Base-by-base conservation (phyloP, 352 stramenopile species). In the Pythium folliculosum region DNA sequence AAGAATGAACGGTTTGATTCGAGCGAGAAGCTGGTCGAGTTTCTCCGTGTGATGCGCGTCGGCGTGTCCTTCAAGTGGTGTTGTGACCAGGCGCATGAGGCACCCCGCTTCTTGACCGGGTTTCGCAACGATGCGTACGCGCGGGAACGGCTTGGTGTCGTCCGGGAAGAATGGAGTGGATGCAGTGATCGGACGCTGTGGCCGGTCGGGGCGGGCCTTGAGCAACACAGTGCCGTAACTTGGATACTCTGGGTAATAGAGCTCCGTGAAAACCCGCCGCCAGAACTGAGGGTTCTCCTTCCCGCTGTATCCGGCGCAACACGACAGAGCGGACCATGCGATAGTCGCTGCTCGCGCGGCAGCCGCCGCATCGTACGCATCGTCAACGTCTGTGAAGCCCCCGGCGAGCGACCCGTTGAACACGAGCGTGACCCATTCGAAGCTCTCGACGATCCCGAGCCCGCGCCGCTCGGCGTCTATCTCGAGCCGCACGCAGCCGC, bases 401-500 rank as follows among this genome's bases (percentile, higher is more conserved):
- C n/a, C 23, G 17, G 35, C 27, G 40, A 43, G 27, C 13, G 27
- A 40, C 16, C 25, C 50, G 27, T 60, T 44, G 50, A 69, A 55
- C 16, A 53, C 32, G n/a, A 69, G 44, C 3, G 40, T 56, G n/a
- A 69, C 32, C 62, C 62, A 69, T 32, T 69, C 62, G 27, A 60
- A 69, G 27, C 25, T 63, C 13, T 30, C 25, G 16, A 69, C 48
- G 40, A 61, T 32, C 16, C 27, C 12, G 23, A 25, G 14, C 38
- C 14, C 6, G 16, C 38, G 5, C 5, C 23, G 44, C 43, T 43
- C 14, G 10, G 35, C 43, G 12, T 52, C 32, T 3, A 37, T 54
- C 25, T 57, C 51, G n/a, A 69, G 62, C 17, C 53, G 51, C 30
- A 69, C 62, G 52, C 30, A 57, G 5, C 53, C 62, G 5, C 35